Base-by-base conservation (phyloP, 1,284 basidiomycete species). In the Hemileia vastatrix region DNA sequence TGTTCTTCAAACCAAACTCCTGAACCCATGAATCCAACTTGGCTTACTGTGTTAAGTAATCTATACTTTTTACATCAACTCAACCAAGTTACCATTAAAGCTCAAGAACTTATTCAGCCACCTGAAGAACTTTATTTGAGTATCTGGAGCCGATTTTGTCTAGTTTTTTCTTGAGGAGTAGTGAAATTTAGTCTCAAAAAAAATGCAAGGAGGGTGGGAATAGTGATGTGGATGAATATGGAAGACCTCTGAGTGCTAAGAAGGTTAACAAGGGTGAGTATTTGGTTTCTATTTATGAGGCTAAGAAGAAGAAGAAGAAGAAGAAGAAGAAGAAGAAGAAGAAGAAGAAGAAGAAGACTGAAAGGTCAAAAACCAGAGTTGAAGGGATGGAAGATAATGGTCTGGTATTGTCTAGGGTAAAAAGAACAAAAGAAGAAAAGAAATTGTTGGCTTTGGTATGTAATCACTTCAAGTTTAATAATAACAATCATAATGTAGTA, bases 41-140 rank as follows among this genome's bases (percentile, higher is more conserved):
- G 89, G 67, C 78, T 97, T 21, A 88, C 85, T 74, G 83, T 98
- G 57, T 85, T 98, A 54, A 80, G 83, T 49, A 90, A 91, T 0
- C 79, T 98, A 2, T 90, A 89, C 71, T 82, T 82, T 23, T 75
- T 82, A 4, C 86, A 94, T 72, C 86, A 91, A 65, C 83, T 98
- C 27, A 91, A 90, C 66, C 86, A 90, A 0, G 86, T 96, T 15
- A 90, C 87, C 0, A 74, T 79, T 4, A 79, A 81, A 57, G 93
- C 92, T 2, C 93, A 96, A 76, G 82, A 80, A 4, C 85, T 84
- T 61, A 86, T 98, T 0, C 82, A 83, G 1, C 68, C 89, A 2
- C 95, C 94, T 0, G 84, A 88, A 1, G 89, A 86, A 1, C 77
- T 98, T 19, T 84, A 97, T 74, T 81, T 98, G 2, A 87, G 94